Evolutionary conservation across 208 protist species (phyloP).

Genomic region (Leishmania aethiopica): DNA sequence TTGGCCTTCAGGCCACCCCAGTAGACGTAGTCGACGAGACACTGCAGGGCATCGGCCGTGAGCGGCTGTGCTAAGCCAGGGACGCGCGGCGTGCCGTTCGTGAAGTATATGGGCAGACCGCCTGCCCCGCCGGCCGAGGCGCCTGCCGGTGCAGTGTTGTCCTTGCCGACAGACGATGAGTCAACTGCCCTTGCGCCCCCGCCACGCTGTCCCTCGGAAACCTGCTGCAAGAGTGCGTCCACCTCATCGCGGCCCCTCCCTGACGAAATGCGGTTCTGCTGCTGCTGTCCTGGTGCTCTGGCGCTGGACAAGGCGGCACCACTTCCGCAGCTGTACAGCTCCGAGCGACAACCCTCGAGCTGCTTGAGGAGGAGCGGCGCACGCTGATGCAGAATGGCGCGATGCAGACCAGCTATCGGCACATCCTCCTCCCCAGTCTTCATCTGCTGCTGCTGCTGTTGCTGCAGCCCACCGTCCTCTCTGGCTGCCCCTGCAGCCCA

Average conservation of each 20-base stretch:
- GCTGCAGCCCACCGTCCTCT: background rate
- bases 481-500: conserved; percentile 7
- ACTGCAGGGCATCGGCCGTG: conserved; percentile 54
- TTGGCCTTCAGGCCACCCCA: conserved; percentile 63
- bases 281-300: background rate
- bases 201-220: conserved; percentile 9
- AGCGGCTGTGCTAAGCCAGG: conserved; percentile 58
- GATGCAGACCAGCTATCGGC: conserved; percentile 56
- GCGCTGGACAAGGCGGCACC: background rate
- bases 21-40: conserved; percentile 70
- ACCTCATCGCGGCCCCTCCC: conserved; percentile 21
- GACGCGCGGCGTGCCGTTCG: conserved; percentile 67
- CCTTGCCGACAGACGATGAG: background rate
- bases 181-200: background rate
- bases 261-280: background rate
- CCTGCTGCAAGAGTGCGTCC: conserved; percentile 36
- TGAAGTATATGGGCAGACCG: conserved; percentile 57
- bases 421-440: conserved; percentile 9
- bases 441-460: background rate
- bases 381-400: conserved; percentile 68
- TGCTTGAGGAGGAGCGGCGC: conserved; percentile 65
- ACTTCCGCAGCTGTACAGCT: conserved; percentile 15
- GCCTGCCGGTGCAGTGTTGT: background rate
- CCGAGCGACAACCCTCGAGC: conserved; percentile 57
- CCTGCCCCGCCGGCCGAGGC: background rate